Evolutionary conservation across 768 basidiomycete species (phyloP).

Genomic region (Pulveroboletus sp.): DNA sequence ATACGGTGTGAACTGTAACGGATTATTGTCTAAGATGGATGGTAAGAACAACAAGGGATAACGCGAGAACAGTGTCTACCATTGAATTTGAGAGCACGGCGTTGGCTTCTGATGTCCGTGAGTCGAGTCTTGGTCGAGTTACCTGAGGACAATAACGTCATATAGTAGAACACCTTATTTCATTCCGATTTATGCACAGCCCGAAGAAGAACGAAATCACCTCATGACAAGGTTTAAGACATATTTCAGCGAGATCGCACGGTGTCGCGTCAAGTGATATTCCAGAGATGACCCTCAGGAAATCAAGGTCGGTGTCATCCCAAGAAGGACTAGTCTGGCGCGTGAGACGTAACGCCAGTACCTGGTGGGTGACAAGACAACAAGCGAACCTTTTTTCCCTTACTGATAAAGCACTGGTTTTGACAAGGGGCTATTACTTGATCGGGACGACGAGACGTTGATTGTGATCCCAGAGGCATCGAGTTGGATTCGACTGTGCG

Average conservation of each 20-base stretch:
- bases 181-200: conserved; percentile 1
- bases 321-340: conserved; percentile 32
- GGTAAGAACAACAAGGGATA: conserved; percentile 5
- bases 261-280: conserved; percentile 43
- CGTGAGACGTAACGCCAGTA: background rate
- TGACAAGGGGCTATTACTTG: conserved; percentile 22
- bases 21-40: conserved; percentile 15
- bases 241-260: conserved; percentile 54
- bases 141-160: conserved; percentile 6
- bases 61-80: conserved; percentile 12
- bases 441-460: background rate
- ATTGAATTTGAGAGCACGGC: conserved; percentile 13
- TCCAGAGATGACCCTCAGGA: conserved; percentile 38
- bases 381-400: conserved; percentile 12
- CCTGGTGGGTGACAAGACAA: background rate
- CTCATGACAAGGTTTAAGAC: conserved; percentile 58
- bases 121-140: background rate
- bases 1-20: conserved; percentile 23
- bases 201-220: conserved; percentile 28
- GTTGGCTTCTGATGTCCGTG: conserved; percentile 6
- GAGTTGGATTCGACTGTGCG: conserved; percentile 22
- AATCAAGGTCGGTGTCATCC: conserved; percentile 36
- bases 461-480: conserved; percentile 6
- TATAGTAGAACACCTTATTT: conserved; percentile 24
- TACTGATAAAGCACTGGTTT: conserved; percentile 27